A percentile compares a stretch with the other conserved stretches of the same genome.
These are phyloP conservation scores for Xenoacremonium recifei DNA, from an alignment of 2,329 filamentous ascomycete genomes.

Conservation along the genomic window DNA sequence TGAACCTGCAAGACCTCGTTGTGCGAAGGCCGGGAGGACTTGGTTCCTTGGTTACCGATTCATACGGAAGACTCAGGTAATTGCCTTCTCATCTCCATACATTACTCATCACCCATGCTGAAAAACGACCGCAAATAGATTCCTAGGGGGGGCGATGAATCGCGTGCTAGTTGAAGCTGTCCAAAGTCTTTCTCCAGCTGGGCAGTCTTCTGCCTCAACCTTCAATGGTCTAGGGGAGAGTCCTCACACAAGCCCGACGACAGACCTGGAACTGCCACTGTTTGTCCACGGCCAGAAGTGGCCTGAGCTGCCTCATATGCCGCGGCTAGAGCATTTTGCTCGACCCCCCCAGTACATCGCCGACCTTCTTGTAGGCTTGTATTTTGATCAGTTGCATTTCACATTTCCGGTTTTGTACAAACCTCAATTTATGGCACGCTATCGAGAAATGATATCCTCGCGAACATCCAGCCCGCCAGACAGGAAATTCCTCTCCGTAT, in stretches of 20 bases:
- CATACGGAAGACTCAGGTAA: constrained; percentile 24
- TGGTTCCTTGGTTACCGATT: constrained; percentile 24
- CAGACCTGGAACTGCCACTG: constrained; percentile 23
- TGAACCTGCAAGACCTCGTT: too few relatives aligned
- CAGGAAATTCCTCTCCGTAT: constrained; percentile 24
- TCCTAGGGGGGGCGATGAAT: constrained; percentile 20
- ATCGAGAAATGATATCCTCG: constrained; percentile 11
- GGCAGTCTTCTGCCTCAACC: constrained; percentile 6
- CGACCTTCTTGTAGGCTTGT: constrained; percentile 25
- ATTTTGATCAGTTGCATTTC: constrained; percentile 29
- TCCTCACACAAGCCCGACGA: neutral
- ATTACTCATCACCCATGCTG: too few relatives aligned
- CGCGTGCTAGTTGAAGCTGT: constrained; percentile 27
- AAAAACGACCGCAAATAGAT: constrained; percentile 11
- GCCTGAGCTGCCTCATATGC: constrained; percentile 26
- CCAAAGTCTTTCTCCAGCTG: constrained; percentile 14
- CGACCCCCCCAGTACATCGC: constrained; percentile 27
- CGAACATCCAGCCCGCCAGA: too few relatives aligned
- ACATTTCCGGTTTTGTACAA: constrained; percentile 27
- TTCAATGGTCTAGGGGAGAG: neutral
- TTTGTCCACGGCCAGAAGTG: constrained; percentile 26
- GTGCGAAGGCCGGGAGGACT: too few relatives aligned
- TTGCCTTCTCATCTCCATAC: neutral
- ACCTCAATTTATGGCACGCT: constrained; percentile 25
- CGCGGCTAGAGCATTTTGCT: constrained; percentile 21